Base-by-base conservation (phyloP, 2,329 filamentous ascomycete genomes). In the Hypoxylon sp. region DNA sequence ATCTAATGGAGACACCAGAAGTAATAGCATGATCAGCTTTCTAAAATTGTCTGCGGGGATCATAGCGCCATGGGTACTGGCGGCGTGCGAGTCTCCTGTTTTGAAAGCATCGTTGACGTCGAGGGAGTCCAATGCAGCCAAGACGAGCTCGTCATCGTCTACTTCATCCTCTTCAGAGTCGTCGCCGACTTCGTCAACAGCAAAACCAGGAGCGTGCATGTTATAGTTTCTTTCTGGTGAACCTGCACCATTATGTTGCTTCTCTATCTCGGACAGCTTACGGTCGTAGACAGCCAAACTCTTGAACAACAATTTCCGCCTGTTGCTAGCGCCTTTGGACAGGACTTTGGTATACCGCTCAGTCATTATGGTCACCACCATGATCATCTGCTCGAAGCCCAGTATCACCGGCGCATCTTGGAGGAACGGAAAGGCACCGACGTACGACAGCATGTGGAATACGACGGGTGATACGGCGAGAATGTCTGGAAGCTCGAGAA, bases 21-120 rank as follows among this genome's bases (percentile, higher is more conserved):
- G 80, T 11, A 93, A 81, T 3, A 93, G 81, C 85, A 92, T 90
- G 28, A 93, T 78, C 6, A 93, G 79, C 71, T 87, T 89, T 45
- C 88, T 84, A 59, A 93, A 87, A 73, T 93, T 93, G 73, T 93
- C 90, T 0, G 88, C 86, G 0, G 91, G 91, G 52, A 93, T 91
- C 69, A 91, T 88, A 28, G 89, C 87, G n/a, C 85, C 84, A 44
- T 87, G 84, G 0, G 87, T 84, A 2, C 83, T 82, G 0, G 82
- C 74, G 2, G 75, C 71, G 42, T 77, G 77, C 2, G 77, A 74
- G 64, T 83, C 81, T 14, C 81, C 82, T 2, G 86, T 81, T 67
- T 84, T 84, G 68, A 89, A 87, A 0, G 85, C 86, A 8, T 89
- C 86, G 49, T 85, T 81, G 28, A 88, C 85, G 74, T 92, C 86